Conservation (phyloP, 108 stramenopile species). For the Conticribra guillardii region DNA sequence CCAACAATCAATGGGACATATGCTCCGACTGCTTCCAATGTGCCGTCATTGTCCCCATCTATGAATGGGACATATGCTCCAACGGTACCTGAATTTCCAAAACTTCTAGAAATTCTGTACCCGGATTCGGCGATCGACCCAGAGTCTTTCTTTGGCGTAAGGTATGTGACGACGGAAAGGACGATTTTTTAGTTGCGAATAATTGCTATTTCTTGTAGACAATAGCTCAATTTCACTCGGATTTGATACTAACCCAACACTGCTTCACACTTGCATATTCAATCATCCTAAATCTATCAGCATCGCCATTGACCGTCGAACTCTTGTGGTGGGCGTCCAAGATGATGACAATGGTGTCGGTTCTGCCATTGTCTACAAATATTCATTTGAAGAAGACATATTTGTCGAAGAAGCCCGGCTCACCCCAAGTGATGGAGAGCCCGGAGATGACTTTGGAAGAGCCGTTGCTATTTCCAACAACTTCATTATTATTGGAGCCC, state of each 20-base stretch:
- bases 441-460: slow-evolving; percentile 25
- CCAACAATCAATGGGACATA: neutral
- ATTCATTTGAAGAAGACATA: neutral
- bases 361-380: slow-evolving; percentile 26
- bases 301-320: slow-evolving; percentile 23
- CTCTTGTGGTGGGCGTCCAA: slow-evolving; percentile 33
- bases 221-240: neutral
- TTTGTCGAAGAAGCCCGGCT: slow-evolving; percentile 22
- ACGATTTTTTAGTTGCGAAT: neutral
- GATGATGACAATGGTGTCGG: slow-evolving; percentile 24
- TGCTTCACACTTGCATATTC: neutral
- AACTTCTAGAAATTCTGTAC: slow-evolving; percentile 6
- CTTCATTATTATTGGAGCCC: slow-evolving; percentile 41
- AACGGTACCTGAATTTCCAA: slow-evolving; percentile 8
- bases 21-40: neutral
- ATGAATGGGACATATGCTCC: neutral
- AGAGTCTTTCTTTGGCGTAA: slow-evolving; percentile 16
- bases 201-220: neutral
- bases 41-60: neutral
- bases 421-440: slow-evolving; percentile 16
- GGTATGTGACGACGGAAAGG: neutral
- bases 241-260: neutral
- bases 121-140: slow-evolving; percentile 1
- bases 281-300: neutral
- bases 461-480: slow-evolving; percentile 27